Conservation (phyloP, 768 basidiomycete species). For the Pleurotus tuber-regium region DNA sequence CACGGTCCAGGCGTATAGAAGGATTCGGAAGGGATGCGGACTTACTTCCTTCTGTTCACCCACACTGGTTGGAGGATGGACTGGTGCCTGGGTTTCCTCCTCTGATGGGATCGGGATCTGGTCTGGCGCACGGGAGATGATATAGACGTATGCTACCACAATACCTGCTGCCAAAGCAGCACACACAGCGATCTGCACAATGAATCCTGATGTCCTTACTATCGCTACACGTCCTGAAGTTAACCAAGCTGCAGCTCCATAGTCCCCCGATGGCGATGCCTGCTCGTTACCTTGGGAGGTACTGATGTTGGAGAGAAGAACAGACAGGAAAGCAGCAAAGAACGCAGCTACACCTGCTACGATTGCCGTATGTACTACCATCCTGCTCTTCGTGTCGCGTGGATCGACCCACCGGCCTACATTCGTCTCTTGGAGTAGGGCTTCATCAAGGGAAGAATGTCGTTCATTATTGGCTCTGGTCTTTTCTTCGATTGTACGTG, state of each 20-base stretch:
- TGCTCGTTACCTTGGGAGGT: too few relatives aligned
- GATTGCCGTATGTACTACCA: conserved; percentile 27
- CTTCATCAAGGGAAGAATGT: conserved; percentile 26
- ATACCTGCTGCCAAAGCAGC: neutral
- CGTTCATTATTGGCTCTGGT: conserved; percentile 18
- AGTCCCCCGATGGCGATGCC: conserved; percentile 19
- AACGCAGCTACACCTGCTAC: conserved; percentile 29
- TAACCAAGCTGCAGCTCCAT: conserved; percentile 23
- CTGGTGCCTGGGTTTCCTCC: too few relatives aligned
- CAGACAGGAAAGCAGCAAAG: conserved; percentile 21
- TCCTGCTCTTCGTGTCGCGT: conserved; percentile 26
- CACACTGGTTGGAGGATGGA: too few relatives aligned
- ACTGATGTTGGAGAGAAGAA: conserved; percentile 24
- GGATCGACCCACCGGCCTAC: conserved; percentile 33
- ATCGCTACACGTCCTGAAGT: conserved; percentile 8
- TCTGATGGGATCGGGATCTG: neutral
- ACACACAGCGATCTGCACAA: neutral
- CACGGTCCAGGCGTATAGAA: neutral
- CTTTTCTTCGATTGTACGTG: too few relatives aligned
- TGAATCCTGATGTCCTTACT: neutral
- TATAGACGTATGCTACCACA: neutral
- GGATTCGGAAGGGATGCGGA: too few relatives aligned
- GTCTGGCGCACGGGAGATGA: neutral
- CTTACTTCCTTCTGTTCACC: too few relatives aligned
- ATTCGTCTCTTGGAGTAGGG: conserved; percentile 26